phyloP scores from a whole-genome alignment of 2,329 filamentous ascomycete genomes.

The Monosporascus cannonballus region DNA sequence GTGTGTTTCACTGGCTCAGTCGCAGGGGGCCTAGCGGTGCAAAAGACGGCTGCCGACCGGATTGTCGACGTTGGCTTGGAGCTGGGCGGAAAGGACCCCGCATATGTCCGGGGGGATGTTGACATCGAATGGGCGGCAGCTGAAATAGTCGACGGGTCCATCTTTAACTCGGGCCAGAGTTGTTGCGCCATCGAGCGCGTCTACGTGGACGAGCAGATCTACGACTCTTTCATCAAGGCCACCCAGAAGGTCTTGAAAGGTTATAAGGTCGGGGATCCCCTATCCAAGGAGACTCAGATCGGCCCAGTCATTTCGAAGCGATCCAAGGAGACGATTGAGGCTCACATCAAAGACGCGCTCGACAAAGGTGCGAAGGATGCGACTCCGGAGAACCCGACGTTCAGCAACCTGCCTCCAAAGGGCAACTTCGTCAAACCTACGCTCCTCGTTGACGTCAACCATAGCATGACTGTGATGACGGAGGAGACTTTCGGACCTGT shows the following conservation, averaged over 20 bases:
- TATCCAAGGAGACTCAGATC: conserved; percentile 70
- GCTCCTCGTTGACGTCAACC: conserved; percentile 70
- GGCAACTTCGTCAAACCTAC: conserved; percentile 89
- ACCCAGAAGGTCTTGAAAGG: conserved; percentile 72
- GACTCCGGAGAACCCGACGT: conserved; percentile 77
- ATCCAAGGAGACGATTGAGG: conserved; percentile 68
- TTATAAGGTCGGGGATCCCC: conserved; percentile 86
- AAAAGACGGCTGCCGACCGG: conserved; percentile 76
- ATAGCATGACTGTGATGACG: conserved; percentile 82
- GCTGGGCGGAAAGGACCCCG: conserved; percentile 90
- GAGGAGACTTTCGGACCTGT: conserved; percentile 95
- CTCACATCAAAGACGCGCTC: conserved; percentile 77
- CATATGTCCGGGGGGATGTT: conserved; percentile 80
- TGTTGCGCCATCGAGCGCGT: conserved; percentile 91
- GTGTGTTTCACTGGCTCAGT: conserved; percentile 95
- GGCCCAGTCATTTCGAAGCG: conserved; percentile 83
- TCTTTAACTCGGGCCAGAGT: conserved; percentile 98
- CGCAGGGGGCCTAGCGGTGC: conserved; percentile 77
- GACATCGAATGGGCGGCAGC: conserved; percentile 87
- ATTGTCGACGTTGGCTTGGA: conserved; percentile 84
- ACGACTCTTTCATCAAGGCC: conserved; percentile 75
- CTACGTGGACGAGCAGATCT: conserved; percentile 80
- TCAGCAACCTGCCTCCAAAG: conserved; percentile 63
- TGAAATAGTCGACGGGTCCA: conserved; percentile 90
- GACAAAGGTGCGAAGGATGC: conserved; percentile 76